A percentile compares a stretch with the other conserved stretches of the same genome.
These are phyloP conservation scores for Haplographium delicatum DNA, from an alignment of 495 filamentous ascomycete genomes.

Conservation along the genomic window DNA sequence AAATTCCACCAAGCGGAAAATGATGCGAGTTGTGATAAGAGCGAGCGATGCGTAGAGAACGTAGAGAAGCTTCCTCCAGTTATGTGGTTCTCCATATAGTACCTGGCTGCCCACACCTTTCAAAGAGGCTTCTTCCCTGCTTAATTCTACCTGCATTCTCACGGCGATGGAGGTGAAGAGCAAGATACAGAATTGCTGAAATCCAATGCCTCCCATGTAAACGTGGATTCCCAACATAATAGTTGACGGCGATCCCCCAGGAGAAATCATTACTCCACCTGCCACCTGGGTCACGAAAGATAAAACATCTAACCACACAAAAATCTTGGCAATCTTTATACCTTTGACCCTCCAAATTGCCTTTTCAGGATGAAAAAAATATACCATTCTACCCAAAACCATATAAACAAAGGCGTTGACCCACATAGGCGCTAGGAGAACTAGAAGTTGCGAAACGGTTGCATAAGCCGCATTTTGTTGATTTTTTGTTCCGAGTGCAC, in stretches of 20 bases:
- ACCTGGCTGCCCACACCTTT: too few relatives aligned
- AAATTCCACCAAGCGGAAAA: constrained; percentile 53
- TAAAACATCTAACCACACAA: constrained; percentile 58
- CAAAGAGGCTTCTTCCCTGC: constrained; percentile 9
- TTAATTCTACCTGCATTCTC: constrained; percentile 29
- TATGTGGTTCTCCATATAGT: constrained; percentile 19
- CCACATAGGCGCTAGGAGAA: constrained; percentile 45
- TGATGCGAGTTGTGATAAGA: constrained; percentile 47
- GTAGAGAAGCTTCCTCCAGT: constrained; percentile 36
- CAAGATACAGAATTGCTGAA: constrained; percentile 46
- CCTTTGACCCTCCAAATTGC: constrained; percentile 46
- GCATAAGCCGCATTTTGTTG: constrained; percentile 32
- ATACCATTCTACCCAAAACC: constrained; percentile 58
- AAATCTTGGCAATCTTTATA: constrained; percentile 44
- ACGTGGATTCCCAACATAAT: constrained; percentile 36
- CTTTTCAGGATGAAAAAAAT: constrained; percentile 47
- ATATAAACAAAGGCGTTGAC: constrained; percentile 68
- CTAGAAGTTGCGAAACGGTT: constrained; percentile 29
- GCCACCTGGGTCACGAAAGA: constrained; percentile 19
- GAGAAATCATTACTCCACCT: constrained; percentile 19
- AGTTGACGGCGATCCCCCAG: constrained; percentile 1
- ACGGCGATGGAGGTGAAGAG: constrained; percentile 38
- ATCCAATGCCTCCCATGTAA: constrained; percentile 48
- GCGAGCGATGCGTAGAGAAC: constrained; percentile 37
- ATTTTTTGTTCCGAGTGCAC: constrained; percentile 32